These are phyloP conservation scores for Digitaria exilis DNA, from an alignment of 202 grass and related monocot genomes.

Conservation along the genomic window DNA sequence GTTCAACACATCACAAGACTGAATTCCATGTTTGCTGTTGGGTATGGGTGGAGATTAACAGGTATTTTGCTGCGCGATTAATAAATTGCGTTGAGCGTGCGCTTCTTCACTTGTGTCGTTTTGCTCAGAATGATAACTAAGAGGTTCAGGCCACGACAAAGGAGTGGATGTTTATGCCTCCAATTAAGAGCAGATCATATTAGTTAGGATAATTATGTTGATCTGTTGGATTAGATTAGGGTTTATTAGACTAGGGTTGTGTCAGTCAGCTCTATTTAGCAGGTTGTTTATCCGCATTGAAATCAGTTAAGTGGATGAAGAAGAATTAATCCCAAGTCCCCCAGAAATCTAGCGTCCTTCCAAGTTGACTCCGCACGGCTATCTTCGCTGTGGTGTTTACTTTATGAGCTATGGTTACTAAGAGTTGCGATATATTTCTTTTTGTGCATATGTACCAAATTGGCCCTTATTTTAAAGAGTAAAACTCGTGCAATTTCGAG, in stretches of 20 bases:
- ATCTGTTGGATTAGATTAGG: no score
- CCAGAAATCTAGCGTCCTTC: no score
- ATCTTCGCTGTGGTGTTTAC: no score
- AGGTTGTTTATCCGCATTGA: no score
- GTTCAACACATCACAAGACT: not conserved
- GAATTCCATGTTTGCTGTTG: not conserved
- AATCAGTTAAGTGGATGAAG: no score
- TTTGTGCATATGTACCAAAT: not conserved
- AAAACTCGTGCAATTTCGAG: conserved; percentile 13
- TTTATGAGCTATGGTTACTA: not conserved
- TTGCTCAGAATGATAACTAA: not conserved
- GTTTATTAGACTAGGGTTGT: no score
- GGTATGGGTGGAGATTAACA: not conserved
- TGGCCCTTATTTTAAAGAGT: not conserved
- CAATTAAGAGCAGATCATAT: not conserved
- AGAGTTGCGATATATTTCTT: no score
- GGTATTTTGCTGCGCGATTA: not conserved
- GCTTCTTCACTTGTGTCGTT: not conserved
- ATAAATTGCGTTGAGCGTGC: not conserved
- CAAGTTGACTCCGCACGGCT: no score
- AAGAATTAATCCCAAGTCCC: no score
- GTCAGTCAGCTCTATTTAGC: no score
- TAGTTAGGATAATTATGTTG: no score
- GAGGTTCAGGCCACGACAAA: not conserved
- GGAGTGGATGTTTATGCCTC: not conserved